Evolutionary conservation across 805 yeast genomes (phyloP), one percentile per base, ranked within the genome.

Genomic region (Debaryomyces tyrocola): DNA sequence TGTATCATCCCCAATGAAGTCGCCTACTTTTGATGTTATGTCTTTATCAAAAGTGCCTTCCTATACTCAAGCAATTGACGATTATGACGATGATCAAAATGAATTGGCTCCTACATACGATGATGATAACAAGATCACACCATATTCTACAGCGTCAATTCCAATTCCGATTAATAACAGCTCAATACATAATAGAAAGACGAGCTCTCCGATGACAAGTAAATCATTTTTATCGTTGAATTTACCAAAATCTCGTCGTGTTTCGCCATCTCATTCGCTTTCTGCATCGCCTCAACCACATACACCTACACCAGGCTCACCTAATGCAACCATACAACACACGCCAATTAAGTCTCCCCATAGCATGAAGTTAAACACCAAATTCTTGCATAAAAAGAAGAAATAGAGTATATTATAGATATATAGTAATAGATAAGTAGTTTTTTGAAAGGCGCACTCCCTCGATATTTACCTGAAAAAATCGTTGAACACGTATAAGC

Each of bases 61-160:
- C 33, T 73, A 73, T 47, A 62, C 61, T 5, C 67, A 69, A 45
- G 78, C 77, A 0, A 49, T 69, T 8, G 73, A 69, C 29, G 70
- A 66, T 11, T 7, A 24, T 24, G 72, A 70, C 40, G 70, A 63
- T 10, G 69, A 62, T 33, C 60, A 55, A 3, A 44, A 44, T 40
- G 61, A 58, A 2, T 47, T 56, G 47, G 62, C 66, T 2, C 66
- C 66, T 7, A 46, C 37, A 7, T 59, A 59, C 21, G 35, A 28
- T 11, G 34, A 31, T 31, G 34, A 31, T 9, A n/a, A n/a, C 11
- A 31, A 12, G 7, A 31, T 31, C 14, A n/a, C 34, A 2, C 34
- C 34, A n/a, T 31, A 3, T 11, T 8, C 14, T 6, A n/a, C 34
- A 11, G 2, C 34, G 5, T 31, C 34, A 14, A 31, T 11, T n/a